These are phyloP conservation scores for Guyanaporus albipodus DNA, from an alignment of 768 basidiomycete genomes.

Conservation along the genomic window DNA sequence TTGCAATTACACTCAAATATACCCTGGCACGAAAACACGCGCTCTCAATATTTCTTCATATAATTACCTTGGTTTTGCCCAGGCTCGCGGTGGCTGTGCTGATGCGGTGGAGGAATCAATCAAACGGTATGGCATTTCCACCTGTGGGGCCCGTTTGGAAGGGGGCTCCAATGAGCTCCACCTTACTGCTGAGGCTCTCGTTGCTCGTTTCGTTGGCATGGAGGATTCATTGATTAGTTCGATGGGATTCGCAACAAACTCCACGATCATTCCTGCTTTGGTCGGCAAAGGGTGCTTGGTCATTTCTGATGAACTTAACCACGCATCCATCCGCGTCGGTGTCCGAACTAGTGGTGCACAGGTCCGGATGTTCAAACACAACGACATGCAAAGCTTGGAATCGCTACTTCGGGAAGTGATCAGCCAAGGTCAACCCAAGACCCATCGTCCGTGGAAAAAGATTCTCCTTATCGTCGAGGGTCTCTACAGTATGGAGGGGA, in stretches of 20 bases:
- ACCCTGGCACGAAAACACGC: constrained; percentile 78
- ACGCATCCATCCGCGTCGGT: constrained; percentile 92
- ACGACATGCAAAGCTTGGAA: constrained; percentile 85
- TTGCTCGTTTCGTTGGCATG: constrained; percentile 84
- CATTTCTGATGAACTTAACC: constrained; percentile 96
- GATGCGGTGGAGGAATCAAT: constrained; percentile 89
- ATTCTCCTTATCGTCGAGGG: constrained; percentile 94
- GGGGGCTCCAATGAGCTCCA: constrained; percentile 89
- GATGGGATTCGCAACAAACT: constrained; percentile 97
- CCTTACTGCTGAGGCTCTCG: constrained; percentile 72
- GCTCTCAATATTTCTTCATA: constrained; percentile 97
- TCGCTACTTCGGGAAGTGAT: constrained; percentile 81
- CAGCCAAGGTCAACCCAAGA: constrained; percentile 96
- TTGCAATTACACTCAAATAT: constrained; percentile 71
- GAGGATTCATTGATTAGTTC: constrained; percentile 89
- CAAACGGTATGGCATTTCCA: constrained; percentile 73
- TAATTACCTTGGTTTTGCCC: constrained; percentile 98
- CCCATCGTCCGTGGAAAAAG: constrained; percentile 99
- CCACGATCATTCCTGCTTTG: constrained; percentile 88
- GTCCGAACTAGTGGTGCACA: constrained; percentile 84
- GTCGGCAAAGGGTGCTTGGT: constrained; percentile 89
- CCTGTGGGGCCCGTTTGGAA: constrained; percentile 75
- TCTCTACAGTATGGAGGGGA: constrained; percentile 98
- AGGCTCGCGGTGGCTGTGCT: constrained; percentile 87
- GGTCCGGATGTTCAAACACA: constrained; percentile 95